phyloP scores from a whole-genome alignment of 2,329 filamentous ascomycete genomes.

The Claviceps maximensis region DNA sequence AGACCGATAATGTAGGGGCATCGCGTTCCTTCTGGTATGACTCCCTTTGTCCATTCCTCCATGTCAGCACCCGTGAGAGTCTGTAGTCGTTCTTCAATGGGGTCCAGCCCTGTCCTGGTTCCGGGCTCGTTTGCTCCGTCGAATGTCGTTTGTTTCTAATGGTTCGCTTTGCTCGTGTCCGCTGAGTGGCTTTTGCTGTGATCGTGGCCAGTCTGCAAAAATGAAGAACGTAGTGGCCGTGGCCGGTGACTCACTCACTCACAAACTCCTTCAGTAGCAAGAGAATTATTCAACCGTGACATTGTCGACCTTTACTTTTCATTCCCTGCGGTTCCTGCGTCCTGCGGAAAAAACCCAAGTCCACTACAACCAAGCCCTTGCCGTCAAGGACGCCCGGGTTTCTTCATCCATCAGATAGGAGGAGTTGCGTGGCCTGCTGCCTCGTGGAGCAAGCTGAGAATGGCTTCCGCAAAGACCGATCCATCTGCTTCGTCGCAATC shows the following conservation, averaged over 20 bases:
- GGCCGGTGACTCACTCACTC: no score
- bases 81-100: slow-evolving; percentile 16
- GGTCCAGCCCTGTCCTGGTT: slow-evolving; percentile 9
- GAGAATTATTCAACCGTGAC: not conserved
- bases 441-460: slow-evolving; percentile 16
- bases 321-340: no score
- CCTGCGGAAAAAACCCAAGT: no score
- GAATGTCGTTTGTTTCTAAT: not conserved
- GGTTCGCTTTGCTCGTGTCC: not conserved
- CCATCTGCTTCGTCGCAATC: slow-evolving; percentile 21
- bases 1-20: slow-evolving; percentile 21
- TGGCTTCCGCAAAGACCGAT: slow-evolving; percentile 13
- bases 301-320: not conserved
- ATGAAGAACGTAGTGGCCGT: no score
- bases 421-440: slow-evolving; percentile 12
- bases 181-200: not conserved
- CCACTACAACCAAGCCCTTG: not conserved
- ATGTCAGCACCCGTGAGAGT: slow-evolving; percentile 18
- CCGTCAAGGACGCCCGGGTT: not conserved
- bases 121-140: slow-evolving; percentile 1
- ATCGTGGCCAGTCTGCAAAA: no score
- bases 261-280: no score
- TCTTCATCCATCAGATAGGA: not conserved
- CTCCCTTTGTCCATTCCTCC: slow-evolving; percentile 15
- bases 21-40: slow-evolving; percentile 19